These are phyloP conservation scores for Paramecium caudatum DNA, from an alignment of 73 alveolate species.

Conservation along the genomic window DNA sequence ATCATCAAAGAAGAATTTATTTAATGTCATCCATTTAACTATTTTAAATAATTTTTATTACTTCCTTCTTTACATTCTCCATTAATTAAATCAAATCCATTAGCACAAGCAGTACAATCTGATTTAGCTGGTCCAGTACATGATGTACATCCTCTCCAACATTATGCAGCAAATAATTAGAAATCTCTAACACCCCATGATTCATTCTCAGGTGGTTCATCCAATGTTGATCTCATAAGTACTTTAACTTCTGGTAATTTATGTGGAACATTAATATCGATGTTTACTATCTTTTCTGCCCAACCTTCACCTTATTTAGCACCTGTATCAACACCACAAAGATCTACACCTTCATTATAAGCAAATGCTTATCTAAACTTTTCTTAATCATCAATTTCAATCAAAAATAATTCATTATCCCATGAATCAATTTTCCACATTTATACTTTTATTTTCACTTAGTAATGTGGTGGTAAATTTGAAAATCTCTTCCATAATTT, in stretches of 20 bases:
- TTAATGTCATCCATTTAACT: conserved; percentile 30
- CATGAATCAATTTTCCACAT: conserved; percentile 69
- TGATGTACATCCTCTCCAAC: conserved; percentile 51
- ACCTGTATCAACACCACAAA: conserved; percentile 61
- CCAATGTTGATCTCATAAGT: conserved; percentile 56
- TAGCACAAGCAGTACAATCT: conserved; percentile 51
- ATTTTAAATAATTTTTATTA: neutral
- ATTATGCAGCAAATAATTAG: conserved; percentile 38
- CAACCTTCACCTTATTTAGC: conserved; percentile 57
- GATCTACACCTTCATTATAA: conserved; percentile 50
- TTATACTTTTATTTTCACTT: conserved; percentile 24
- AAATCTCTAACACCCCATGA: conserved; percentile 72
- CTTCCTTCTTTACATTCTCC: conserved; percentile 68
- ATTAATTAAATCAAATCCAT: conserved; percentile 16
- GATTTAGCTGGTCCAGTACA: conserved; percentile 69
- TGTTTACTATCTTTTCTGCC: conserved; percentile 54
- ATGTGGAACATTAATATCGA: conserved; percentile 52
- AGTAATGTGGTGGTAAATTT: conserved; percentile 30
- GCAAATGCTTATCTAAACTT: conserved; percentile 47
- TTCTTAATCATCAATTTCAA: conserved; percentile 26
- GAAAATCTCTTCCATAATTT: conserved; percentile 28
- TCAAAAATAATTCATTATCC: conserved; percentile 57
- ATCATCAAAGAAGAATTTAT: conserved; percentile 47
- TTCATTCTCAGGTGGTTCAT: conserved; percentile 66
- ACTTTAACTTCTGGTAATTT: conserved; percentile 59